Conservation (phyloP, 192 early-diverging fungal genomes). For the Coemansia aciculifera region DNA sequence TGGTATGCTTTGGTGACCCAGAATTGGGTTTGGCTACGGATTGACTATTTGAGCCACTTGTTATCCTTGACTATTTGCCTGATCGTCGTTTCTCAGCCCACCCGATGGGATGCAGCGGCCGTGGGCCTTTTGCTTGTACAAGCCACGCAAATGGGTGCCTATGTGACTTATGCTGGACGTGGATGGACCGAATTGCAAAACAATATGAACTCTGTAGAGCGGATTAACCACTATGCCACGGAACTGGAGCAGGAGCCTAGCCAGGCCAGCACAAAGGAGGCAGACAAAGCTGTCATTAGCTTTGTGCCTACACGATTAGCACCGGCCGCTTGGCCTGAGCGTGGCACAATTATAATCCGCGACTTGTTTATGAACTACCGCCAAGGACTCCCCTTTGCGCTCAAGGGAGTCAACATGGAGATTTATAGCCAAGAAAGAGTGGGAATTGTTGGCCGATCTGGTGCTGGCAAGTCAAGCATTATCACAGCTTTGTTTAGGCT, state of each 20-base stretch:
- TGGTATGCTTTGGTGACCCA: slow-evolving; percentile 45
- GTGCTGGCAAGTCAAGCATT: slow-evolving; percentile 73
- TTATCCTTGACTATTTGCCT: slow-evolving; percentile 37
- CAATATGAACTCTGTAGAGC: slow-evolving; percentile 51
- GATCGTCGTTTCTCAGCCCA: slow-evolving; percentile 33
- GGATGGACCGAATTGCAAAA: slow-evolving; percentile 56
- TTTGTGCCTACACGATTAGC: slow-evolving; percentile 6
- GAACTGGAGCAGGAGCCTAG: slow-evolving; percentile 29
- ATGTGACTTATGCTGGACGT: slow-evolving; percentile 44
- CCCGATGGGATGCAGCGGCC: slow-evolving; percentile 43
- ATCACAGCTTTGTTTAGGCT: slow-evolving; percentile 71
- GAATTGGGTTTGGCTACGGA: slow-evolving; percentile 48
- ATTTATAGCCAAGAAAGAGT: slow-evolving; percentile 70
- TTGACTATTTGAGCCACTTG: slow-evolving; percentile 32
- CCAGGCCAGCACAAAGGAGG: not conserved
- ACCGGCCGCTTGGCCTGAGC: slow-evolving; percentile 28
- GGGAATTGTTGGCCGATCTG: slow-evolving; percentile 85
- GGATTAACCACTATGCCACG: slow-evolving; percentile 43
- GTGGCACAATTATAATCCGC: slow-evolving; percentile 43
- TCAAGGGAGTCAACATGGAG: slow-evolving; percentile 56
- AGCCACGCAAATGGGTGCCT: slow-evolving; percentile 46
- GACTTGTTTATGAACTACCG: slow-evolving; percentile 41
- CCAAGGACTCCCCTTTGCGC: slow-evolving; percentile 30
- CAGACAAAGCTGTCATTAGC: not conserved
- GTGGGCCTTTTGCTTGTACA: slow-evolving; percentile 48